Evolutionary conservation across 352 stramenopile species (phyloP).

Genomic region (Pythium folliculosum): DNA sequence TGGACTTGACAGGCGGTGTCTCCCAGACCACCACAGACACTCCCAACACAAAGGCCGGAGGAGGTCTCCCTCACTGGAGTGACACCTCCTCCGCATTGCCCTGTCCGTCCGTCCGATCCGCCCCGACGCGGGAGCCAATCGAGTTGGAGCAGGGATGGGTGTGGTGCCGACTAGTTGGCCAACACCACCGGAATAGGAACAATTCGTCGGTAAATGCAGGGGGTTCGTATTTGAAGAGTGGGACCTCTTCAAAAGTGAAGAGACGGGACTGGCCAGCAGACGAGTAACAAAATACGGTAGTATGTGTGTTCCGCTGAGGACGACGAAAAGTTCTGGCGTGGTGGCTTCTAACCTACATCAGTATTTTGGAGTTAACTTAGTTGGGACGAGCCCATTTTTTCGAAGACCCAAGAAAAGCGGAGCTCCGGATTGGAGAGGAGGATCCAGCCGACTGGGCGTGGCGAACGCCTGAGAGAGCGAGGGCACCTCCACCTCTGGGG

Average conservation of each 20-base stretch:
- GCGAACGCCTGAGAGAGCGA: not conserved
- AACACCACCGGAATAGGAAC: not conserved
- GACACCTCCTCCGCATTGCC: not conserved
- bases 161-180: not conserved
- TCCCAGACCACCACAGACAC: conserved; percentile 13
- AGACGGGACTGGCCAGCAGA: not conserved
- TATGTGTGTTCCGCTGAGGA: not conserved
- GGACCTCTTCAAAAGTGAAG: not conserved
- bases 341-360: not conserved
- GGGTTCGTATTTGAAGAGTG: not conserved
- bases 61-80: not conserved
- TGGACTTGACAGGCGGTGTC: conserved; percentile 19
- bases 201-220: not conserved
- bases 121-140: conserved; percentile 3
- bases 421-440: conserved; percentile 1
- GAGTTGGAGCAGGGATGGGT: not conserved
- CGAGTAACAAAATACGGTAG: conserved; percentile 4
- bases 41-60: not conserved
- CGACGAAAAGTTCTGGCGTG: not conserved
- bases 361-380: conserved; percentile 9
- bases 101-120: conserved; percentile 6
- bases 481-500: not conserved
- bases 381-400: conserved; percentile 11
- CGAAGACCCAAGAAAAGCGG: conserved; percentile 16
- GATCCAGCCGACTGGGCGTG: conserved; percentile 3